A percentile compares a stretch with the other conserved stretches of the same genome.
phyloP scores from a whole-genome alignment of 805 yeast species.

The Saccharomyces eubayanus region DNA sequence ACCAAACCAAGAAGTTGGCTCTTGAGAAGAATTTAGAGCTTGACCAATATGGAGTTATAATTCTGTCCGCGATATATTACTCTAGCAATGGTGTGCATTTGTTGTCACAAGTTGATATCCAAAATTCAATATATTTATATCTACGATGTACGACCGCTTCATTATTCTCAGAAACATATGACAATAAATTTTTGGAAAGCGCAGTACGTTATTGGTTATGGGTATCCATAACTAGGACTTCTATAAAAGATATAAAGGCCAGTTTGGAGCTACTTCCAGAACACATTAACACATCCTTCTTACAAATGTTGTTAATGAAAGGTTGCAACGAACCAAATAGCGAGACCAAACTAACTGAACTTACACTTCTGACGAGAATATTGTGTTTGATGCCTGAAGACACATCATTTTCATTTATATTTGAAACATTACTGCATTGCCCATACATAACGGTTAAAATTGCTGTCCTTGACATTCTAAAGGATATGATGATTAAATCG shows the following conservation, averaged over 20 bases:
- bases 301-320: constrained; percentile 37
- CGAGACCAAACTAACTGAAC: constrained; percentile 35
- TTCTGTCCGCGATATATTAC: constrained; percentile 19
- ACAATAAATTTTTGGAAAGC: constrained; percentile 24
- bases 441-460: constrained; percentile 58
- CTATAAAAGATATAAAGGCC: constrained; percentile 13
- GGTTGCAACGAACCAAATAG: constrained; percentile 34
- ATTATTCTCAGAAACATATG: constrained; percentile 21
- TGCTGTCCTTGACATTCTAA: constrained; percentile 56
- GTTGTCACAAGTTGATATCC: constrained; percentile 9
- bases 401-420: constrained; percentile 49
- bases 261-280: constrained; percentile 23
- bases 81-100: constrained; percentile 12
- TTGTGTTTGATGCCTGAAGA: constrained; percentile 51
- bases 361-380: constrained; percentile 55
- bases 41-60: constrained; percentile 30
- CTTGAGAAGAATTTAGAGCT: constrained; percentile 23
- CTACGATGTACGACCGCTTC: constrained; percentile 38
- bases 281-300: constrained; percentile 30
- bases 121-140: constrained; percentile 33
- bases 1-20: constrained; percentile 24
- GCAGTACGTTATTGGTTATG: constrained; percentile 31
- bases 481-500: constrained; percentile 46
- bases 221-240: constrained; percentile 22
- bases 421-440: constrained; percentile 59